These are phyloP conservation scores for Mortierella sp. DNA, from an alignment of 371 early-diverging fungal species.

Conservation along the genomic window DNA sequence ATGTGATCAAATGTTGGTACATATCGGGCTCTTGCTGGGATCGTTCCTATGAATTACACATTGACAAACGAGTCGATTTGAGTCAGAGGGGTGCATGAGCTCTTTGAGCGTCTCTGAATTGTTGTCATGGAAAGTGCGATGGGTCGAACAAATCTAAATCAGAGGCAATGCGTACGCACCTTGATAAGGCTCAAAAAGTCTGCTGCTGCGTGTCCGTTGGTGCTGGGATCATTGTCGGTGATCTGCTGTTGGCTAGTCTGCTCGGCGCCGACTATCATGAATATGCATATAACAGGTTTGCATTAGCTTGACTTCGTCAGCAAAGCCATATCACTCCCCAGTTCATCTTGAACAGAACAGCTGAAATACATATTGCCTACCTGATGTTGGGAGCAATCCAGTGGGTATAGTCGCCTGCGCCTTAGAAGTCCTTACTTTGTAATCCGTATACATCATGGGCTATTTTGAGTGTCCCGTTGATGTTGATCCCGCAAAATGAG, in stretches of 20 bases:
- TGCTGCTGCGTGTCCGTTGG: constrained; percentile 27
- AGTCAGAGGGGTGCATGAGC: not conserved
- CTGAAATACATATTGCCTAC: not conserved
- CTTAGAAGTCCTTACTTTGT: constrained; percentile 22
- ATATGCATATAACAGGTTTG: not conserved
- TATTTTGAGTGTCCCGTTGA: constrained; percentile 4
- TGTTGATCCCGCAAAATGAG: not conserved
- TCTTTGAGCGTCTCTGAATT: too few relatives aligned
- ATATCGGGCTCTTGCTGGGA: constrained; percentile 57
- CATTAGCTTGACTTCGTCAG: not conserved
- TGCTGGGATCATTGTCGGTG: not conserved
- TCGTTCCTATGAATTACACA: constrained; percentile 25
- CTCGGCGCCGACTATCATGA: not conserved
- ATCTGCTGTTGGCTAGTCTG: not conserved
- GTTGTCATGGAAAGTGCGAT: not conserved
- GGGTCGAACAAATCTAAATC: not conserved
- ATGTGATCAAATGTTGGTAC: constrained; percentile 56
- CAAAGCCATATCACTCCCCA: not conserved
- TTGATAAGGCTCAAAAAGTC: constrained; percentile 57
- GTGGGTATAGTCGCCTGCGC: constrained; percentile 19
- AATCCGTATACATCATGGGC: constrained; percentile 58
- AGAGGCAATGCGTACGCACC: constrained; percentile 2
- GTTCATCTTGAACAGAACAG: not conserved
- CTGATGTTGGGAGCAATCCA: constrained; percentile 8
- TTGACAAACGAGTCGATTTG: not conserved